Conservation (phyloP, 371 early-diverging fungal genomes). For the Mortierella sp. region DNA sequence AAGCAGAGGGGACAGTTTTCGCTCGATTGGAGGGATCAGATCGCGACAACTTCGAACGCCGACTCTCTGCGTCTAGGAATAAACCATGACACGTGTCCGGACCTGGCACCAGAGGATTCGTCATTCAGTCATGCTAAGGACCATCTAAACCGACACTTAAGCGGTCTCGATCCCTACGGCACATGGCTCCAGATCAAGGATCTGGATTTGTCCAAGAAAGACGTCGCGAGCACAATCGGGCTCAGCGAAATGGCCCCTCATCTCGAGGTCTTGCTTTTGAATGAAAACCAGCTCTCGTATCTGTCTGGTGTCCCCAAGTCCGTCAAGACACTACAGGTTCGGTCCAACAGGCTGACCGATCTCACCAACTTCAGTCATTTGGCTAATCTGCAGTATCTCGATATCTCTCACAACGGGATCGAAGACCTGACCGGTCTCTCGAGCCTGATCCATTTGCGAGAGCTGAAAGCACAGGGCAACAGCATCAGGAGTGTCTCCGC, state of each 20-base stretch:
- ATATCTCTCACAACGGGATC: conserved; percentile 63
- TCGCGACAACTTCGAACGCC: conserved; percentile 17
- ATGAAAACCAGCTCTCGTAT: conserved; percentile 40
- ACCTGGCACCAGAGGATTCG: conserved; percentile 30
- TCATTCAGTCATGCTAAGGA: conserved; percentile 35
- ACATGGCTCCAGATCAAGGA: conserved; percentile 50
- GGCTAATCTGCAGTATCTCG: conserved; percentile 58
- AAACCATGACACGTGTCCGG: conserved; percentile 1
- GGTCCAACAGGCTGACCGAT: conserved; percentile 51
- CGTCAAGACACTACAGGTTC: conserved; percentile 42
- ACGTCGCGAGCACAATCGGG: conserved; percentile 35
- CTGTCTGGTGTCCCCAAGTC: conserved; percentile 43
- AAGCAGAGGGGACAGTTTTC: conserved; percentile 36
- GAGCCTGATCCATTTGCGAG: conserved; percentile 55
- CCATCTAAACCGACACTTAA: conserved; percentile 19
- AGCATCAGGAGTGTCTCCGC: conserved; percentile 57
- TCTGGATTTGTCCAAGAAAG: conserved; percentile 32
- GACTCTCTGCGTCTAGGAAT: conserved; percentile 19
- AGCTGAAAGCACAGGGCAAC: conserved; percentile 62
- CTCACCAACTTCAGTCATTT: conserved; percentile 56
- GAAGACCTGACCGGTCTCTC: conserved; percentile 56
- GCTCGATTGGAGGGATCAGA: conserved; percentile 44
- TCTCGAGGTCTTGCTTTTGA: conserved; percentile 35
- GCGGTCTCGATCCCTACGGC: conserved; percentile 32
- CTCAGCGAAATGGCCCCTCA: conserved; percentile 30